phyloP scores from a whole-genome alignment of 768 basidiomycete species.

The Candolleomyces eurysporus region DNA sequence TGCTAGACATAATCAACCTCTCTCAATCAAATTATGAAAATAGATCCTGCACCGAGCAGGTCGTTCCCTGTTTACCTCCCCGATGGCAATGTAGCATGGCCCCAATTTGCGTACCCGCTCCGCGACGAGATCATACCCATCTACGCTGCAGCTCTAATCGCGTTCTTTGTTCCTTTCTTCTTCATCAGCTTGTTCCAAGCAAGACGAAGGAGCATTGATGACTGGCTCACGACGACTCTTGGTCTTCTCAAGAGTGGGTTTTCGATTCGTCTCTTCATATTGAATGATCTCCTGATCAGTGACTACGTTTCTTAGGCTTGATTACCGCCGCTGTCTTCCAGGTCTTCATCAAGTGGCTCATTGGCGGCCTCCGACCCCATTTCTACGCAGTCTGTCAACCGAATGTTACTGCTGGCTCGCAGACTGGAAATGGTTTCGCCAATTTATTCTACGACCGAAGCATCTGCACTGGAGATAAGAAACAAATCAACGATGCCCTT shows the following conservation, averaged over 20 bases:
- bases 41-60: slow-evolving; percentile 42
- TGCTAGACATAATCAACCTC: neutral
- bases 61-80: slow-evolving; percentile 44
- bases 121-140: slow-evolving; percentile 55
- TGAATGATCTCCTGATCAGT: neutral
- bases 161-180: slow-evolving; percentile 53
- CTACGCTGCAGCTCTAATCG: slow-evolving; percentile 49
- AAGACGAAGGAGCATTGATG: slow-evolving; percentile 42
- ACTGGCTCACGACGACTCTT: slow-evolving; percentile 50
- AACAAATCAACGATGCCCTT: slow-evolving; percentile 54
- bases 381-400: slow-evolving; percentile 54
- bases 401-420: slow-evolving; percentile 25
- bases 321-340: slow-evolving; percentile 32
- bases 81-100: slow-evolving; percentile 50
- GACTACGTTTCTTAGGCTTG: slow-evolving; percentile 21
- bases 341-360: slow-evolving; percentile 57
- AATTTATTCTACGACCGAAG: slow-evolving; percentile 49
- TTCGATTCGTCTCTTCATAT: neutral
- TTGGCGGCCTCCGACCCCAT: slow-evolving; percentile 49
- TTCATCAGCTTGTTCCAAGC: slow-evolving; percentile 56
- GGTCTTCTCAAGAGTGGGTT: slow-evolving; percentile 52
- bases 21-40: neutral
- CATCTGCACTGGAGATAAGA: slow-evolving; percentile 54
- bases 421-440: slow-evolving; percentile 44
- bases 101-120: slow-evolving; percentile 49